Evolutionary conservation across 2,329 filamentous ascomycete genomes (phyloP), one percentile per base, ranked within the genome.

Genomic region (Byssoonygena ceratinophila): DNA sequence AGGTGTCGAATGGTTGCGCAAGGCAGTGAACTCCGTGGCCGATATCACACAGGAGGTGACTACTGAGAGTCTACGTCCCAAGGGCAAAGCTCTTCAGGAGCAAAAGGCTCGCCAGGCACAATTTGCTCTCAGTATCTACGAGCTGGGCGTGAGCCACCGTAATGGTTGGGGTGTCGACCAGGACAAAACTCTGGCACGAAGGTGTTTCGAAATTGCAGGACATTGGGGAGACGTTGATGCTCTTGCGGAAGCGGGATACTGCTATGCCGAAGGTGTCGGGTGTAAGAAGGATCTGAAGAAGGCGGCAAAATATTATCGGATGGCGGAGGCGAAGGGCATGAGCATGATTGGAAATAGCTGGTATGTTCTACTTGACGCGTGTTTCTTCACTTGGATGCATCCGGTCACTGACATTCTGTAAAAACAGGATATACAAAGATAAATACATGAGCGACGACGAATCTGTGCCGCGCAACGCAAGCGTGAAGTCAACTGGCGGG

Each of bases 271-370:
- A 66, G 92, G 90, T 7, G 76, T 95, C 50, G 92, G 92, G 3
- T 94, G 87, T 67, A 95, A 92, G 75, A 98, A 97, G 71, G 87
- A 97, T 65, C 74, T 96, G 65, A 96, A 89, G 74, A 96, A 90
- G 72, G 91, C 87, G 46, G 91, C 92, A 54, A 85, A 81, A 56
- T 88, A 92, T 63, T 97, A 97, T 67, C 83, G 92, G 20, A 78
- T 84, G 74, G 92, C 92, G 4, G 92, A 95, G 67, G 82, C 84
- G 22, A 92, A 92, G 70, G 92, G 92, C 5, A 90, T 96, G 76
- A 94, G 82, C 69, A 97, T 97, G 89, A 85, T 95, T 53, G 92
- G 92, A 52, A 97, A 97, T 67, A 96, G 89, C 75, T 98, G 92
- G 91, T 95, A 76, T 66, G 87, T 79, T 32, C 14, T 34, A 4